These are phyloP conservation scores for Cicer cuneatum DNA, from an alignment of 306 rosid genomes.

Conservation along the genomic window DNA sequence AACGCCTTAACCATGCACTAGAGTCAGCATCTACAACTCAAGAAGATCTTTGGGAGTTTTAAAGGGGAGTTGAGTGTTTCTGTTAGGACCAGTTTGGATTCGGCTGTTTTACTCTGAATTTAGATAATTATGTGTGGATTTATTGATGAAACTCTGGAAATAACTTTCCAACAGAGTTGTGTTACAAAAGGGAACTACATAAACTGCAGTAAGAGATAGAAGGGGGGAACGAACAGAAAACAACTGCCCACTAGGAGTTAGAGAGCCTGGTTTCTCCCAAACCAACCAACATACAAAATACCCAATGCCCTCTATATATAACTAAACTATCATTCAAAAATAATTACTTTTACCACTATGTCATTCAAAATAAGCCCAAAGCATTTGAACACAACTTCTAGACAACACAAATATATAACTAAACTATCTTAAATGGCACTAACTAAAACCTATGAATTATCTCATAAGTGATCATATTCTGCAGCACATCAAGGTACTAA, in stretches of 20 bases:
- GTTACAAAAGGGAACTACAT: not conserved
- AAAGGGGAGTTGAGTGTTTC: not conserved
- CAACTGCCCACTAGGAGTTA: not conserved
- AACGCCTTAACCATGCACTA: slow-evolving; percentile 16
- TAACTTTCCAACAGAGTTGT: not conserved
- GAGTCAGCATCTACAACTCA: slow-evolving; percentile 34
- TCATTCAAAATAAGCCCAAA: slow-evolving; percentile 1
- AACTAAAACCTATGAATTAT: slow-evolving; percentile 13
- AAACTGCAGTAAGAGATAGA: not conserved
- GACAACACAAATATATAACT: slow-evolving; percentile 9
- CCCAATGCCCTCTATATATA: too few relatives aligned
- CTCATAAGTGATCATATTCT: slow-evolving; percentile 31
- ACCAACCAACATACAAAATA: too few relatives aligned
- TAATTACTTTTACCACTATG: not conserved
- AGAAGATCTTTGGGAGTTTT: not conserved
- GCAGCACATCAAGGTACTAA: slow-evolving; percentile 18
- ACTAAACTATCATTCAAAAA: too few relatives aligned
- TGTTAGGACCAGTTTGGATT: not conserved
- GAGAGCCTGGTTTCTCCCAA: not conserved
- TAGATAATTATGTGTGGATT: not conserved
- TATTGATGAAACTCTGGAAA: not conserved
- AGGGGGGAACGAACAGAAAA: not conserved
- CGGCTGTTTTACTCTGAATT: not conserved
- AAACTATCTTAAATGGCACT: slow-evolving; percentile 24
- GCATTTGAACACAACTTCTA: slow-evolving; percentile 29